Base-by-base conservation (phyloP, 1,284 basidiomycete species). In the Psilocybe mexicana region DNA sequence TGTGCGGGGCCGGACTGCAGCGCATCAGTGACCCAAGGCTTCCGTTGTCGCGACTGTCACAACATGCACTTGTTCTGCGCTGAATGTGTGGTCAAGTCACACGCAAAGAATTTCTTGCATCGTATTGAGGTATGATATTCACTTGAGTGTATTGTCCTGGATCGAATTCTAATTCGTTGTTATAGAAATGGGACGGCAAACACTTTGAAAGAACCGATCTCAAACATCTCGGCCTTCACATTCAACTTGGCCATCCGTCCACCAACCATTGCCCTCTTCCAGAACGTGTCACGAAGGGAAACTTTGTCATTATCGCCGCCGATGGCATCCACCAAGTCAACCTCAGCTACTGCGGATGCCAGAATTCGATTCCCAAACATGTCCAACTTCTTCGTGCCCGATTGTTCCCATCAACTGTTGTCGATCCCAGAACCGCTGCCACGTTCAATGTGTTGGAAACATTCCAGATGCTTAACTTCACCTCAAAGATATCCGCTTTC, bases 311-410 rank as follows among this genome's bases (percentile, higher is more conserved):
- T 5, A 45, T 77, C 6, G 61, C 75, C 56, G 61, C 55, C 3
- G 68, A 65, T 40, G 73, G 74, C 0, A 59, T 76, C 14, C 72
- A 74, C 44, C 38, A 64, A 0, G 64, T 76, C 4, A 54, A 52
- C 1, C 26, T 77, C 4, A 58, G 71, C 44, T 74, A 67, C 57
- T 77, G 74, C 52, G 64, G 59, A 0, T 77, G 75, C 61, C 53
- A 60, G 7, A 6, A 24, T 0, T 8, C 55, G 1, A 28, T 57
- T 7, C 42, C 46, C 1, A 47, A 47, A 44, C 45, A 48, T 18
- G 46, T 59, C 1, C 74, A 75, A 59, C 60, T 71, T 5, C 62
- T 75, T 8, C 62, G 67, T 23, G 25, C 49, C 35, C n/a, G 45
- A 3, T 67, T 69, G 48, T 69, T 63, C 54, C 69, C 72, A 42